Evolutionary conservation across 1,284 basidiomycete genomes (phyloP), one percentile per base, ranked within the genome.

Genomic region (Sanghuangporus sanghuang): DNA sequence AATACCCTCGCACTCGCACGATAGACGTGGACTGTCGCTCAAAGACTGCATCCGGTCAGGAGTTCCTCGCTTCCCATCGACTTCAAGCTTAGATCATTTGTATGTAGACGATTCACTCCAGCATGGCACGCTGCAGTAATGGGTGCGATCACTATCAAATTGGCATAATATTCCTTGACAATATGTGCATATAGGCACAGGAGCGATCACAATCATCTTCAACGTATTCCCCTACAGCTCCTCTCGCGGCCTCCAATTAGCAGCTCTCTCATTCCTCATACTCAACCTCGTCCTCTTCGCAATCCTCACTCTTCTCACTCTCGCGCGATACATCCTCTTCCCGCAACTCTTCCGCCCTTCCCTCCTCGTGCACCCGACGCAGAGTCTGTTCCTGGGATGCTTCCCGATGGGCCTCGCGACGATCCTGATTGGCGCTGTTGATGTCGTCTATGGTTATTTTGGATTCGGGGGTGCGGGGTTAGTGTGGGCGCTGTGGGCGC

Each of bases 371-470:
- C 85, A 93, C 70, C 84, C 87, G 3, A 75, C 79, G 0, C 83
- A 87, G 58, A 85, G 87, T 66, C 77, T 93, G 59, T 93, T 84
- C 70, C 78, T 86, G 38, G 85, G 87, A 9, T 84, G 83, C 23
- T 83, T 88, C 62, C 84, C 89, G 0, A 92, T 93, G 89, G 89
- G 84, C 3, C 78, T 82, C 8, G 79, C 83, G 0, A 92, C 90
- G 0, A 75, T 92, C 36, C 79, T 92, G 62, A 83, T 78, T 53
- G 73, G 80, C 48, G 76, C 80, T 1, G 75, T 81, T 18, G 70
- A 74, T 27, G 71, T 81, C 42, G 73, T 85, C 32, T 70, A 81
- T 64, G 69, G 68, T 4, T 72, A 75, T 56, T 82, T 76, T 66
- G 69, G 71, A 46, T 75, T 87, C 60, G 85, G 84, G 42, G 86